Base-by-base conservation (phyloP, 1,139 yeast genomes). In the Blastobotrys capitulatus region DNA sequence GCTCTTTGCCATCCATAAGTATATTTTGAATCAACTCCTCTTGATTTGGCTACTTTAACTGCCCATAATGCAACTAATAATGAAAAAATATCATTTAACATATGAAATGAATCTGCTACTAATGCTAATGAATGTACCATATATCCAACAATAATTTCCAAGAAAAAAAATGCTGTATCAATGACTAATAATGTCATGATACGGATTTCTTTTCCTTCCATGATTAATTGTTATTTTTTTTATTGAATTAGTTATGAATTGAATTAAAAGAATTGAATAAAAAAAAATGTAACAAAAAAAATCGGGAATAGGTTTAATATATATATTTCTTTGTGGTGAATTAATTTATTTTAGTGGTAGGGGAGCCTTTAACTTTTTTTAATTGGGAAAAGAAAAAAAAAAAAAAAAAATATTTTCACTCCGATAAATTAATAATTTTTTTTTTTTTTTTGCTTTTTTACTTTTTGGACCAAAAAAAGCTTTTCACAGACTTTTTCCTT, bases 1-100 rank as follows among this genome's bases (percentile, higher is more conserved):
- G 97, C 97, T 62, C 97, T 77, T 69, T 87, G 95, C 95, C 96
- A 87, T 12, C 97, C 97, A 62, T 90, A 90, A 4, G 97, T 90
- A 68, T 86, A 90, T 54, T 80, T 81, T 4, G 92, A 86, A 66
- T 88, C 95, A 1, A 96, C 95, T 19, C 85, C 82, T 62, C 83
- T 78, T 46, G 79, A 82, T 62, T 85, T 85, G 52, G 96, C 89
- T 22, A 89, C 96, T 56, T 79, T 78, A 25, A 92, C 97, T 0
- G 98, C 98, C 97, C 97, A 92, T 36, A 90, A 73, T 0, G 98
- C 98, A 49, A 92, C 92, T 22, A 90, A 60, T 44, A 92, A 73
- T 1, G 97, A 88, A 52, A 92, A 82, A 52, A 92, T 87, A 69
- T 92, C 98, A 69, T 92, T 92, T 57, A 92, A 75, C 97, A 92